Base-by-base conservation (phyloP, 164 flowering plant genomes). In the Magnolia kwangsiensis region DNA sequence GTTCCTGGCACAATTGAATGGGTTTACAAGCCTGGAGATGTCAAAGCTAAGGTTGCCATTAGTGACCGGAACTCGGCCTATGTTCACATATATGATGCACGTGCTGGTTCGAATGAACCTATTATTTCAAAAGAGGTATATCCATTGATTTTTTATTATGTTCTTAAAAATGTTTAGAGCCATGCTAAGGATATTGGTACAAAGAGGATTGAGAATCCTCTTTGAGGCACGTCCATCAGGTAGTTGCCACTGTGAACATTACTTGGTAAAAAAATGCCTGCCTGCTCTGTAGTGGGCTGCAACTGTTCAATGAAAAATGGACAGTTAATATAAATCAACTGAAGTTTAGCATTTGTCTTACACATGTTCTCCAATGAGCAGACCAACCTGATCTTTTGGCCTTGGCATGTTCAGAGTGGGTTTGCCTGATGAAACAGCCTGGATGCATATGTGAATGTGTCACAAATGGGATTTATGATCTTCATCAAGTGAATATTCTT, bases 21-120 rank as follows among this genome's bases (percentile, higher is more conserved):
- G 99, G 97, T 96, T 50, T 94, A 90, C 82, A 92, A 92, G 80
- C 96, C 88, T 84, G 99, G 99, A 51, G 96, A 90, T 84, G 92
- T 88, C 77, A 94, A 88, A 82, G 96, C 96, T 59, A 92, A 87
- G 80, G 86, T 96, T 80, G 98, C 98, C 20, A 71, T 96, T 65
- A 92, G 97, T 87, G 98, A 96, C 74, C 87, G 93, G 11, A 83
- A 88, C 77, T 92, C 98, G 73, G 66, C 91, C 51, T 83, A 82
- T 80, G 94, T 96, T 64, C 92, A 91, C 81, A 87, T 96, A 67
- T 96, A 89, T 85, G 99, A 96, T 90, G 96, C 91, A 65, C 85
- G 93, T 73, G 79, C 92, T 78, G 98, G 95, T 81, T 81, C 97
- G 77, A 94, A 88, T 83, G 98, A 94, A 71, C 86, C 99, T 64